These are phyloP conservation scores for Fusarium virguliforme DNA, from an alignment of 2,329 filamentous ascomycete species.

Conservation along the genomic window DNA sequence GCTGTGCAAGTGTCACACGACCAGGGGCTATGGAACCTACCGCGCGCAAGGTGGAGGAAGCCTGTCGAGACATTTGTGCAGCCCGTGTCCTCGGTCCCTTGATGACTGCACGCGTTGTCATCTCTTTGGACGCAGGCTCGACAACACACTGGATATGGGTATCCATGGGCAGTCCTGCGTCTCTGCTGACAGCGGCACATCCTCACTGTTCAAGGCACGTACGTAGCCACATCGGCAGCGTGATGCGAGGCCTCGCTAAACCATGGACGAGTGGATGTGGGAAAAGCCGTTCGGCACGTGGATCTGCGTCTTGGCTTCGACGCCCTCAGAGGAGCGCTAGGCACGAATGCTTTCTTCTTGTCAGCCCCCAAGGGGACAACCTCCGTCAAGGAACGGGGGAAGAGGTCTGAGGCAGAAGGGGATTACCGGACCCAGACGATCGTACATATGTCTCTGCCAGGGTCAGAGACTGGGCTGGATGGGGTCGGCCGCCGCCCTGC, in stretches of 20 bases:
- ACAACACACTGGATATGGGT: not conserved
- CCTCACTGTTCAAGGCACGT: not conserved
- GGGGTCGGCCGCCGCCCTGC: slow-evolving; percentile 33
- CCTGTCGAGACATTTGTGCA: slow-evolving; percentile 29
- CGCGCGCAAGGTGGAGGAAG: slow-evolving; percentile 9
- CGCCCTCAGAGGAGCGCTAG: slow-evolving; percentile 33
- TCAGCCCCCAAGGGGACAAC: slow-evolving; percentile 24
- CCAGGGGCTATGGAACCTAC: slow-evolving; percentile 25
- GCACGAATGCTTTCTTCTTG: slow-evolving; percentile 22
- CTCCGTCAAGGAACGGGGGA: slow-evolving; percentile 38
- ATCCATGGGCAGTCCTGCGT: not conserved
- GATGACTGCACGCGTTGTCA: slow-evolving; percentile 10
- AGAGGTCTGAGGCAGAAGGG: slow-evolving; percentile 2
- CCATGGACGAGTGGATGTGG: slow-evolving; percentile 21
- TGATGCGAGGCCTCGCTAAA: slow-evolving; percentile 25
- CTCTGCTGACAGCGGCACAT: not conserved
- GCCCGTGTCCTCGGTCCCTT: slow-evolving; percentile 41
- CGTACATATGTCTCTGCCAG: slow-evolving; percentile 12
- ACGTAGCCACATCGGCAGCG: slow-evolving; percentile 17
- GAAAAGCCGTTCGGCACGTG: slow-evolving; percentile 48
- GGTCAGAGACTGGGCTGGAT: slow-evolving; percentile 13
- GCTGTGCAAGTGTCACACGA: slow-evolving; percentile 41
- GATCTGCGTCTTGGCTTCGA: slow-evolving; percentile 42
- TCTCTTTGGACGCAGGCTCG: not conserved
- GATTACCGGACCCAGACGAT: slow-evolving; percentile 15